Evolutionary conservation across 768 basidiomycete genomes (phyloP).

Genomic region (Filobasidium floriforme): DNA sequence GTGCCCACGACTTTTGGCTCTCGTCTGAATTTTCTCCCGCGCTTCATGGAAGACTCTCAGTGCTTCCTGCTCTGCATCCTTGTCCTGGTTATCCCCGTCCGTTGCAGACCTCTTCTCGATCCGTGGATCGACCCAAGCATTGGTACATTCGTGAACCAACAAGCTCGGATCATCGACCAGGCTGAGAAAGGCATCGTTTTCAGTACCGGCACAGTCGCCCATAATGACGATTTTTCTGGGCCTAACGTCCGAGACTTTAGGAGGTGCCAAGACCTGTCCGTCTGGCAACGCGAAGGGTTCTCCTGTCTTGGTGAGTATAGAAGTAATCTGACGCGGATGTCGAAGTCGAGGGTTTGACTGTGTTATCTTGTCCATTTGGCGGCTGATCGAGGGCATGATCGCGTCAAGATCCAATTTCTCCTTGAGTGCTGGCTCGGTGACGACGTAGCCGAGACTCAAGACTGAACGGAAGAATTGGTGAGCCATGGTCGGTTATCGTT

Average conservation of each 20-base stretch:
- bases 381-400: conserved; percentile 34
- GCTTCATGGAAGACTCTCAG: neutral
- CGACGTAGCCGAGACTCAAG: conserved; percentile 37
- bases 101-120: conserved; percentile 60
- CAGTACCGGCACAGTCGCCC: conserved; percentile 40
- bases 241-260: conserved; percentile 22
- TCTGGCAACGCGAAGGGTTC: conserved; percentile 37
- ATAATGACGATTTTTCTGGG: conserved; percentile 40
- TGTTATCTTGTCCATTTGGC: conserved; percentile 33
- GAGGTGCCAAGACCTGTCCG: conserved; percentile 35
- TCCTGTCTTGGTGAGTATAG: conserved; percentile 33
- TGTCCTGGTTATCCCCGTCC: conserved; percentile 40
- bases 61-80: conserved; percentile 27
- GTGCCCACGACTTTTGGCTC: conserved; percentile 40
- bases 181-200: conserved; percentile 28
- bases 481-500: neutral
- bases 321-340: conserved; percentile 37
- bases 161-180: conserved; percentile 39
- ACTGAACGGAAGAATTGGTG: conserved; percentile 24
- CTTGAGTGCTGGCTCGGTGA: conserved; percentile 37
- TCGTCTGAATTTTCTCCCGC: conserved; percentile 14
- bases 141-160: conserved; percentile 44
- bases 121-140: conserved; percentile 50
- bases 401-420: conserved; percentile 33
- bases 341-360: conserved; percentile 32